These are phyloP conservation scores for Sporothrix pallida DNA, from an alignment of 2,329 filamentous ascomycete species.

Conservation along the genomic window DNA sequence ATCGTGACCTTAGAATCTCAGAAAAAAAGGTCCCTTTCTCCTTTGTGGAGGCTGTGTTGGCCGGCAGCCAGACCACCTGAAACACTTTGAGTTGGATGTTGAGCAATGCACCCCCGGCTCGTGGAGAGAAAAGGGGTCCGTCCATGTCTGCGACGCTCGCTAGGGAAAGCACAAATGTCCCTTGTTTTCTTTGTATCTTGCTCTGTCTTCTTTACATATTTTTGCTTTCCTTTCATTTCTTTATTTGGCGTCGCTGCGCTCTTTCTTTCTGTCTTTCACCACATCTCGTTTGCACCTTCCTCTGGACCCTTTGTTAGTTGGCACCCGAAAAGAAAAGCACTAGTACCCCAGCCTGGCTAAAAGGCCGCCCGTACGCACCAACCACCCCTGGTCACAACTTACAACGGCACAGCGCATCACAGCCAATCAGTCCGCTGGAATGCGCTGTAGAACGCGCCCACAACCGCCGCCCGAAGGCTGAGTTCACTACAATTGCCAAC, in stretches of 20 bases:
- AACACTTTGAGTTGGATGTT: conserved; percentile 36
- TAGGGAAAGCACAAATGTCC: not conserved
- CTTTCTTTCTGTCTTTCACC: not conserved
- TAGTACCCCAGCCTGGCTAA: not conserved
- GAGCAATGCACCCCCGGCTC: conserved; percentile 24
- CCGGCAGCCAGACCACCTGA: conserved; percentile 30
- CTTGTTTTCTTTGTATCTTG: not conserved
- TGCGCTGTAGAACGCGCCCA: not conserved
- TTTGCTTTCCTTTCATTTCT: not conserved
- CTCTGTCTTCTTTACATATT: not conserved
- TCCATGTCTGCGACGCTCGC: conserved; percentile 22
- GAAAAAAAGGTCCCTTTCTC: not conserved
- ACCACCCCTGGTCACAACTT: conserved; percentile 1
- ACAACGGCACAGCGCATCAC: not conserved
- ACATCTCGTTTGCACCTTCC: conserved; percentile 9
- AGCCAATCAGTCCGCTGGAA: conserved; percentile 9
- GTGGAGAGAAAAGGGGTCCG: conserved; percentile 1
- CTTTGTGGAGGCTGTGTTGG: conserved; percentile 34
- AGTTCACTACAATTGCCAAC: conserved; percentile 3
- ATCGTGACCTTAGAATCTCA: not conserved
- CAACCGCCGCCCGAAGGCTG: conserved; percentile 13
- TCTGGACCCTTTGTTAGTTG: not conserved
- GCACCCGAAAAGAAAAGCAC: conserved; percentile 15
- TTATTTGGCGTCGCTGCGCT: not conserved
- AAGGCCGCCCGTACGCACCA: not conserved